Evolutionary conservation across 805 yeast species (phyloP).

Genomic region (Starmera caribaea): DNA sequence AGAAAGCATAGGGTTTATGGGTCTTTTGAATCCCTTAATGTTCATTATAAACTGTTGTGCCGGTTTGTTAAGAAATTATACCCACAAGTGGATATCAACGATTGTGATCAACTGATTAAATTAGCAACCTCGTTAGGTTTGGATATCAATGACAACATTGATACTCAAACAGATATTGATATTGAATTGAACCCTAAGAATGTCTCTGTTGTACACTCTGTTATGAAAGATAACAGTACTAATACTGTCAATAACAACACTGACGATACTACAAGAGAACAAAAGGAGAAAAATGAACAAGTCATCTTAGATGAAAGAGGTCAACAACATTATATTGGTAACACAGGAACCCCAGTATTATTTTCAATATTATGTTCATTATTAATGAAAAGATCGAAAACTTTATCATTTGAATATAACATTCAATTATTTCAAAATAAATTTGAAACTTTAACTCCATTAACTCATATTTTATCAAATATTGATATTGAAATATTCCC

Average conservation of each 20-base stretch:
- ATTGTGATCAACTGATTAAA: slow-evolving; percentile 30
- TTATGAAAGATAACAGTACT: background rate
- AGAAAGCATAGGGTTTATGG: slow-evolving; percentile 32
- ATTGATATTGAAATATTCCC: slow-evolving; percentile 23
- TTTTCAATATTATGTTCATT: slow-evolving; percentile 34
- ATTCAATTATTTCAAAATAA: slow-evolving; percentile 13
- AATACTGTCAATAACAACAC: slow-evolving; percentile 1
- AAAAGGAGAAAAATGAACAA: slow-evolving; percentile 17
- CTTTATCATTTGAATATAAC: slow-evolving; percentile 26
- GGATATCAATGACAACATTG: slow-evolving; percentile 5
- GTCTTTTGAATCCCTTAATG: slow-evolving; percentile 31
- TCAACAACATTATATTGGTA: slow-evolving; percentile 38
- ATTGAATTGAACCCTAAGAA: background rate
- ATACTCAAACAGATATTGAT: background rate
- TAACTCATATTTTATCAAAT: too few species aligned
- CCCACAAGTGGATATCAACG: slow-evolving; percentile 35
- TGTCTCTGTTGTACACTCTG: too few species aligned
- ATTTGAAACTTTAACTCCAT: background rate
- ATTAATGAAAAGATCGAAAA: slow-evolving; percentile 22
- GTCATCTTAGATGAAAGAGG: slow-evolving; percentile 35
- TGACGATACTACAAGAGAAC: slow-evolving; percentile 7
- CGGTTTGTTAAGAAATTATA: slow-evolving; percentile 30
- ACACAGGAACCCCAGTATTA: slow-evolving; percentile 34
- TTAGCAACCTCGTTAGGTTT: slow-evolving; percentile 21
- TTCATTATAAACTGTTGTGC: slow-evolving; percentile 33